Evolutionary conservation across 768 basidiomycete genomes (phyloP).

Genomic region (Lyophyllum semitale): DNA sequence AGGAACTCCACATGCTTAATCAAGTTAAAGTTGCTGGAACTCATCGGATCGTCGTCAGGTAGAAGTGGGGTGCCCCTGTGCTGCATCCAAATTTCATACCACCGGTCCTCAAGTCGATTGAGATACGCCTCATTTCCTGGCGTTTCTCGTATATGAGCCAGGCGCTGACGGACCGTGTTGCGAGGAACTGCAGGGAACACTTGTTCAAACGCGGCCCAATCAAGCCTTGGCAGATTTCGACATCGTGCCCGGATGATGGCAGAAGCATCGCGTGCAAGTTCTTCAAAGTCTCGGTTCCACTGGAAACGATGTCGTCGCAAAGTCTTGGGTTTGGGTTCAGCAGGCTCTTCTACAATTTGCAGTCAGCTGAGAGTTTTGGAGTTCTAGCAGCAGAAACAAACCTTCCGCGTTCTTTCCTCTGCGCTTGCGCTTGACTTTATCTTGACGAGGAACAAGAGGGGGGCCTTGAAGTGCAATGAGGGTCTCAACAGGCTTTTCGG

Average conservation of each 20-base stretch:
- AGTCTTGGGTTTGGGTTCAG: conserved; percentile 20
- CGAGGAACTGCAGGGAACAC: conserved; percentile 78
- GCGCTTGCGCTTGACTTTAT: conserved; percentile 33
- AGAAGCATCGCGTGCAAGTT: conserved; percentile 82
- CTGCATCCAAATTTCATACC: conserved; percentile 77
- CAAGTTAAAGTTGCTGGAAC: conserved; percentile 77
- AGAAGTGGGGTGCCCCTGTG: conserved; percentile 67
- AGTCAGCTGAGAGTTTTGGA: not conserved
- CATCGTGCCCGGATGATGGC: conserved; percentile 83
- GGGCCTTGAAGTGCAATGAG: conserved; percentile 57
- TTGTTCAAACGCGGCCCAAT: conserved; percentile 74
- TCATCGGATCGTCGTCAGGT: conserved; percentile 69
- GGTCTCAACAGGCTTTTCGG: conserved; percentile 51
- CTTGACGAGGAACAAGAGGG: conserved; percentile 28
- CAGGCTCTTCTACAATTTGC: conserved; percentile 1
- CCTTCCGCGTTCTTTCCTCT: conserved; percentile 32
- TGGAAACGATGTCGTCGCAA: conserved; percentile 68
- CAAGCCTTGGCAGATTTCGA: conserved; percentile 56
- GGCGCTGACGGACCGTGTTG: conserved; percentile 70
- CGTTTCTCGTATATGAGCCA: conserved; percentile 59
- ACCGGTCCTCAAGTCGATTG: conserved; percentile 77
- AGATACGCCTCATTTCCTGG: conserved; percentile 76
- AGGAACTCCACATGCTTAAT: conserved; percentile 80
- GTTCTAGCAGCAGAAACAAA: conserved; percentile 9
- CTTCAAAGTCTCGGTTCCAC: conserved; percentile 88